phyloP scores from a whole-genome alignment of 768 basidiomycete species.

The Lactarius quietus region DNA sequence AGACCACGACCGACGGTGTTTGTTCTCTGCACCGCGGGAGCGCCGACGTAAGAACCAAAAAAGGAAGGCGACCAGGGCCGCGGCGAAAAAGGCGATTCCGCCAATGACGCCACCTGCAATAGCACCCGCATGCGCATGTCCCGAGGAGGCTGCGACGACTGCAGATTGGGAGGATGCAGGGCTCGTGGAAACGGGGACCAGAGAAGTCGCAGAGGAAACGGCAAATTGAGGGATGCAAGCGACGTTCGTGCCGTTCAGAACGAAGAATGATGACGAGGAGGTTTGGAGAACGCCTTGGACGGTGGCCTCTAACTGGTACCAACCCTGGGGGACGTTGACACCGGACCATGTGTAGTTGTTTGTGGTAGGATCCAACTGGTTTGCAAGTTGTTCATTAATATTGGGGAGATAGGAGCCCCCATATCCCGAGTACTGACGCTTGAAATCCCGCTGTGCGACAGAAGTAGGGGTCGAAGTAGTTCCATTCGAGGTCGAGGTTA shows the following conservation, averaged over 20 bases:
- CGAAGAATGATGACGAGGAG: conserved; percentile 35
- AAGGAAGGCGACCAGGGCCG: conserved; percentile 32
- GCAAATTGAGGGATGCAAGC: conserved; percentile 33
- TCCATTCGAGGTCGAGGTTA: conserved; percentile 19
- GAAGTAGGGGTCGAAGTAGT: conserved; percentile 3
- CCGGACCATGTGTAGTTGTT: conserved; percentile 40
- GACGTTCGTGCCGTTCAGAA: conserved; percentile 37
- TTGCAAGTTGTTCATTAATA: conserved; percentile 31
- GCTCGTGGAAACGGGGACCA: conserved; percentile 12
- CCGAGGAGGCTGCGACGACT: background rate
- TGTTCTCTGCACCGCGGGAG: background rate
- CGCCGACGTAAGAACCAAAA: conserved; percentile 18
- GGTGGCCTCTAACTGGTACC: conserved; percentile 40
- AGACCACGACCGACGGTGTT: conserved; percentile 1
- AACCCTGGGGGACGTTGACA: conserved; percentile 48
- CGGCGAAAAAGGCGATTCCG: conserved; percentile 38
- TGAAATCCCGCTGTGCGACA: background rate
- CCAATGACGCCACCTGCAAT: conserved; percentile 55
- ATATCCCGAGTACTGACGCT: conserved; percentile 13
- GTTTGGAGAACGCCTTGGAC: conserved; percentile 7
- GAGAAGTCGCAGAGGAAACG: conserved; percentile 29
- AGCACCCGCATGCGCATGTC: conserved; percentile 36
- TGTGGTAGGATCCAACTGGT: conserved; percentile 31
- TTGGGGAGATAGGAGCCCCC: conserved; percentile 18
- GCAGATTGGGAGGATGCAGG: conserved; percentile 10